Evolutionary conservation across 2,329 filamentous ascomycete genomes (phyloP).

Genomic region (Shiraia bambusicola): DNA sequence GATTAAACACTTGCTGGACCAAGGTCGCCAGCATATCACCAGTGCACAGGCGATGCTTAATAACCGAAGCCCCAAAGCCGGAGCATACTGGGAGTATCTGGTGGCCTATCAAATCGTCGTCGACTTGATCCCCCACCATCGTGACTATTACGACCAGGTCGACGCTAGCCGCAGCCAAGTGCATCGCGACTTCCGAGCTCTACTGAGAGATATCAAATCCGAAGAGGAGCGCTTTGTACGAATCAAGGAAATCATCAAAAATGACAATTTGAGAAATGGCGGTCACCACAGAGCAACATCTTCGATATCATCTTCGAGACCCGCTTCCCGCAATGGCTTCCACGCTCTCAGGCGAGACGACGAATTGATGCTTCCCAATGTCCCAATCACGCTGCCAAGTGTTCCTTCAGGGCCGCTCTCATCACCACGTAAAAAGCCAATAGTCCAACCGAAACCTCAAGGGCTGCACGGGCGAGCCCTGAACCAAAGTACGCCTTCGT

Average conservation of each 20-base stretch:
- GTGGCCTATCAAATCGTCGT: constrained; percentile 77
- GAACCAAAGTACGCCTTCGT: constrained; percentile 34
- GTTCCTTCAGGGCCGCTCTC: constrained; percentile 12
- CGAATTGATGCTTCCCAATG: constrained; percentile 41
- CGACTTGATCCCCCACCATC: constrained; percentile 73
- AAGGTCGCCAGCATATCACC: constrained; percentile 45
- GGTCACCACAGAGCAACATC: constrained; percentile 42
- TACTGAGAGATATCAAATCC: constrained; percentile 33
- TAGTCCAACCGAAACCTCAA: constrained; percentile 67
- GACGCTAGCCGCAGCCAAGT: constrained; percentile 55
- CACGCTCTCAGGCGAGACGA: constrained; percentile 20
- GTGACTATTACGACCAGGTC: constrained; percentile 66
- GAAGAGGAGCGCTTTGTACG: constrained; percentile 48
- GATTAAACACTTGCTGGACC: constrained; percentile 45
- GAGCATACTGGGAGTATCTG: constrained; percentile 82
- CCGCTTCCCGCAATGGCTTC: constrained; percentile 22
- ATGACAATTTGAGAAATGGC: constrained; percentile 59
- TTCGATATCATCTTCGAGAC: constrained; percentile 9
- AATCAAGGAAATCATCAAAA: constrained; percentile 54
- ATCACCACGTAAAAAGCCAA: constrained; percentile 33
- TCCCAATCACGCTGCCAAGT: constrained; percentile 23
- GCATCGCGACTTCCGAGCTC: constrained; percentile 49
- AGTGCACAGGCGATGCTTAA: constrained; percentile 56
- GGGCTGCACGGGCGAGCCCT: constrained; percentile 64
- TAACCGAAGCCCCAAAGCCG: constrained; percentile 59